Evolutionary conservation across 345 rosid species (phyloP), one percentile per base, ranked within the genome.

Genomic region (Boechera divaricarpa): DNA sequence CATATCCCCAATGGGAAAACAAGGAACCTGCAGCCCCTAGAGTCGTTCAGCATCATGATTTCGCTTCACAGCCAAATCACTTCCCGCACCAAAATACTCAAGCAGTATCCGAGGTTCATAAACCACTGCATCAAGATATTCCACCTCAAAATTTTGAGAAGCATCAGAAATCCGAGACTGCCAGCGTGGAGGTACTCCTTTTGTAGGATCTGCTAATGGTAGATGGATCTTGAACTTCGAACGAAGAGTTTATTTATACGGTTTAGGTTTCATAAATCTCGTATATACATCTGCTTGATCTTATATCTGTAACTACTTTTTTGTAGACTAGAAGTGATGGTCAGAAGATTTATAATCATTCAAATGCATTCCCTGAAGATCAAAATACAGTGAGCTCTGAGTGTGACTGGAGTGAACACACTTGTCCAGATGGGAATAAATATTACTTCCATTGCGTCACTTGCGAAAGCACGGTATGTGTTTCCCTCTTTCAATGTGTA

Each of bases 381-480:
- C 78, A 83, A 13, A 67, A 74, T 64, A 73, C 74, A 49, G 69
- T 3, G 58, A 83, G 73, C 74, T 55, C 69, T 56, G 95, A 91
- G 69, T 91, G 96, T 75, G 97, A 91, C 70, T 91, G 97, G 97
- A 94, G 97, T 75, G 96, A 89, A 72, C 96, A 91, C 79, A 73
- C 82, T 67, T 94, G 97, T 73, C 97, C 97, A 13, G 93, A 90
- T 78, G 96, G 98, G 63, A 59, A 84, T 83, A 91, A 90, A 79
- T 94, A 91, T 70, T 91, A 91, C 68, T 94, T 81, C 76, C 91
- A 89, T 47, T 94, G 94, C 48, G 71, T 82, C 63, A 89, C 93
- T 67, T 81, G 69, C 47, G 90, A 90, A 86, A 94, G 98, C 87
- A 82, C 80, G 70, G 97, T 91, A 88, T 75, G 61, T 70, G 67